Percentiles rank a stretch among this genome's conserved stretches.
Conservation (phyloP, 2,329 filamentous ascomycete species). For the Aspergillus bombycis region DNA sequence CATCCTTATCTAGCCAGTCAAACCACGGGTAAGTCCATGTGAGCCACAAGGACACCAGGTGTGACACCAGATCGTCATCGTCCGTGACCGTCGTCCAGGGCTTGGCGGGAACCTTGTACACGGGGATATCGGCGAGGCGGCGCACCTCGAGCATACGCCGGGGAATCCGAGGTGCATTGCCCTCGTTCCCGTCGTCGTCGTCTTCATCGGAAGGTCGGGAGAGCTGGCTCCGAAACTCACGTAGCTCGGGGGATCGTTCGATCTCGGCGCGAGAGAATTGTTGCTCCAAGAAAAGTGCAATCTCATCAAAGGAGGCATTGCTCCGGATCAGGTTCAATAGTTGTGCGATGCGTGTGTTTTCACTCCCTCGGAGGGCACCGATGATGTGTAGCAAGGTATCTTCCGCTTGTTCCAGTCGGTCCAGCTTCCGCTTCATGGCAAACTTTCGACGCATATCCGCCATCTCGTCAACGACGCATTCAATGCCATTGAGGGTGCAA, state of each 20-base stretch:
- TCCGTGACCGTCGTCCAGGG: slow-evolving; percentile 39
- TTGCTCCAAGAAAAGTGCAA: slow-evolving; percentile 23
- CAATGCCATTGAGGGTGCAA: slow-evolving; percentile 29
- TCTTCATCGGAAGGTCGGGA: slow-evolving; percentile 13
- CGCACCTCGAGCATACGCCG: slow-evolving; percentile 28
- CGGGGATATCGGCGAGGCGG: slow-evolving; percentile 30
- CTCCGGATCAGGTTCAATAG: slow-evolving; percentile 31
- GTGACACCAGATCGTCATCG: slow-evolving; percentile 36
- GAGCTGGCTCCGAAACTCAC: slow-evolving; percentile 18
- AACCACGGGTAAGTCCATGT: slow-evolving; percentile 36
- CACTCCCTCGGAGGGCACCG: slow-evolving; percentile 24
- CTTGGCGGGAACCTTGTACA: slow-evolving; percentile 31
- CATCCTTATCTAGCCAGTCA: slow-evolving; percentile 34
- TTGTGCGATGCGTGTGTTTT: slow-evolving; percentile 21
- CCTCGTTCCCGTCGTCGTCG: neutral
- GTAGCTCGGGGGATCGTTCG: slow-evolving; percentile 20
- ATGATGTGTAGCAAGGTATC: slow-evolving; percentile 23
- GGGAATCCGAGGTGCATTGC: neutral
- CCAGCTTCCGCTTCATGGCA: slow-evolving; percentile 27
- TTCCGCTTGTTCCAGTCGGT: slow-evolving; percentile 22
- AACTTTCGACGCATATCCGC: slow-evolving; percentile 33
- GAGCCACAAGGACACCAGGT: slow-evolving; percentile 37
- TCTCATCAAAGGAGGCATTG: slow-evolving; percentile 27
- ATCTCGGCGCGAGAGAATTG: slow-evolving; percentile 20
- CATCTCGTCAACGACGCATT: slow-evolving; percentile 31